phyloP scores from a whole-genome alignment of 139 green algal species.

The Coelastrella sp. region DNA sequence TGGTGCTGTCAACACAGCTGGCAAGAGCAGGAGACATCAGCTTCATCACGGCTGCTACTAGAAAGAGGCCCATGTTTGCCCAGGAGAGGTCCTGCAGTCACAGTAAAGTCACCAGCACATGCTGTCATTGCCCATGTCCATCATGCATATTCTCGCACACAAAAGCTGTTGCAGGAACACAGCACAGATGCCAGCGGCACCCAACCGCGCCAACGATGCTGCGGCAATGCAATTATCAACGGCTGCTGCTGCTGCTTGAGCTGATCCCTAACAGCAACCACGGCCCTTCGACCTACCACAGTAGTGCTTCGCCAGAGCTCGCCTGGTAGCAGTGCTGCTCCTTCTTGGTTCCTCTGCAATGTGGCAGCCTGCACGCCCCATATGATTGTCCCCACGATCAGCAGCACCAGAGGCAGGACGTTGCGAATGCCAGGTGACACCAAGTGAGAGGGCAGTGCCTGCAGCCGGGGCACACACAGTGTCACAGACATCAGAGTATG shows the following conservation, averaged over 20 bases:
- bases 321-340: background rate
- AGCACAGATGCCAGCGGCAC: background rate
- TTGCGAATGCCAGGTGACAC: slow-evolving; percentile 21
- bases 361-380: slow-evolving; percentile 6
- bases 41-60: background rate
- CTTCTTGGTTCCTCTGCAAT: background rate
- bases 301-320: background rate
- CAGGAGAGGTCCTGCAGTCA: slow-evolving; percentile 5
- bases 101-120: background rate
- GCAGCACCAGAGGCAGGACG: slow-evolving; percentile 18
- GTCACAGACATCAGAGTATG: no score
- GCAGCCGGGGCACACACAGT: background rate
- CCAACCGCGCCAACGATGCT: background rate
- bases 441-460: background rate
- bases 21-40: background rate
- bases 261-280: background rate
- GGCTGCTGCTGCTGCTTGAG: no score
- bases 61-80: slow-evolving; percentile 15
- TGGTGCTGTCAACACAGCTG: slow-evolving; percentile 25
- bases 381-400: background rate
- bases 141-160: background rate
- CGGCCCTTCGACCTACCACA: background rate
- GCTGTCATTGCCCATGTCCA: no score
- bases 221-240: background rate
- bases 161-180: background rate